Evolutionary conservation across 176 grass and related monocot species (phyloP).

Genomic region (Rhynchospora pubera): DNA sequence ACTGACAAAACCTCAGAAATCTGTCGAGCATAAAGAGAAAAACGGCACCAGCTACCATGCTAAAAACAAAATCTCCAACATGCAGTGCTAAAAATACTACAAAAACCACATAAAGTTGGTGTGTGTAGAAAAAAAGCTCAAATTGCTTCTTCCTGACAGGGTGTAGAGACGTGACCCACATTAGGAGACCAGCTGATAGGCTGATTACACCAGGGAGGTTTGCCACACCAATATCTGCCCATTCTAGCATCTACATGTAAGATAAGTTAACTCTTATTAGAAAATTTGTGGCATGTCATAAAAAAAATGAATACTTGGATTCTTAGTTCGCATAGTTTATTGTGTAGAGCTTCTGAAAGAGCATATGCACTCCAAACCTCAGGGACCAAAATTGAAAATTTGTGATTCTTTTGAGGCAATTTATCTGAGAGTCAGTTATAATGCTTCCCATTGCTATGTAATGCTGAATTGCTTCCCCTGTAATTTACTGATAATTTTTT

Average conservation of each 20-base stretch:
- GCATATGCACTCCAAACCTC: neutral
- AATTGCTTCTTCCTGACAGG: slow-evolving; percentile 83
- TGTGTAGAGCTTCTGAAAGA: neutral
- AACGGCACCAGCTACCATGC: slow-evolving; percentile 51
- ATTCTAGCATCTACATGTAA: slow-evolving; percentile 46
- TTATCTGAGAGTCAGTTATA: neutral
- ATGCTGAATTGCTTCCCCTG: neutral
- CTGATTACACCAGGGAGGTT: slow-evolving; percentile 90
- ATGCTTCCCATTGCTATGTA: neutral
- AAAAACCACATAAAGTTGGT: slow-evolving; percentile 91
- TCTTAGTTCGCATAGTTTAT: neutral
- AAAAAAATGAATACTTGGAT: neutral
- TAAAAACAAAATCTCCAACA: slow-evolving; percentile 78
- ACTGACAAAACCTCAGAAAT: slow-evolving; percentile 88
- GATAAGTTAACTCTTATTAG: neutral
- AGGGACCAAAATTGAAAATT: neutral
- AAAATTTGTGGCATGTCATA: neutral
- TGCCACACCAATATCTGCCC: slow-evolving; percentile 74
- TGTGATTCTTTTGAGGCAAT: neutral
- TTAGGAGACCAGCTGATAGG: slow-evolving; percentile 74
- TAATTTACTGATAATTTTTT: neutral
- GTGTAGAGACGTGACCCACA: slow-evolving; percentile 90
- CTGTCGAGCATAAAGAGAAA: slow-evolving; percentile 95
- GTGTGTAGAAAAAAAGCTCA: slow-evolving; percentile 99
- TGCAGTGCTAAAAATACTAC: slow-evolving; percentile 77